A percentile compares a stretch with the other conserved stretches of the same genome.
These are phyloP conservation scores for Dioszegia hungarica DNA, from an alignment of 768 basidiomycete species.

Conservation along the genomic window DNA sequence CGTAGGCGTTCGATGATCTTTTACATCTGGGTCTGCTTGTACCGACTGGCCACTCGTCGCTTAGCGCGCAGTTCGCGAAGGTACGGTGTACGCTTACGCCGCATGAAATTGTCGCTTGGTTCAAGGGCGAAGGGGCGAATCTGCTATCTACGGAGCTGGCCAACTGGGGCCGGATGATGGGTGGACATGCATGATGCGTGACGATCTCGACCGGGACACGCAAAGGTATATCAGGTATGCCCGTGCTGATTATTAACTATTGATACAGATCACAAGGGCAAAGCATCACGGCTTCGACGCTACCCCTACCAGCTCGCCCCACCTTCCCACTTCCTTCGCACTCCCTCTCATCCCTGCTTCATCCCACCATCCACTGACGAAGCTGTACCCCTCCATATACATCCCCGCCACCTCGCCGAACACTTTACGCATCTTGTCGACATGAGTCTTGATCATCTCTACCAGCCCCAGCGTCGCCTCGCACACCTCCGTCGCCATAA, in stretches of 20 bases:
- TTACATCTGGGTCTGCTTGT: conserved; percentile 59
- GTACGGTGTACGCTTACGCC: conserved; percentile 65
- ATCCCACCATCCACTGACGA: conserved; percentile 37
- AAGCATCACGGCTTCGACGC: too few relatives aligned
- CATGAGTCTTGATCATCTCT: conserved; percentile 22
- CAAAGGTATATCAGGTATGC: too few relatives aligned
- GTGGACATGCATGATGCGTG: conserved; percentile 35
- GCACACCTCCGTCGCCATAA: conserved; percentile 3
- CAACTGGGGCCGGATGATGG: conserved; percentile 47
- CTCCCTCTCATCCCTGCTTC: conserved; percentile 28
- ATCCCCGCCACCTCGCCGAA: conserved; percentile 35
- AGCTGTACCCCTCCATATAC: conserved; percentile 36
- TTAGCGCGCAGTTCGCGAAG: conserved; percentile 67
- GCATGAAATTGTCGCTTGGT: conserved; percentile 55
- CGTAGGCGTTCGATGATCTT: conserved; percentile 73
- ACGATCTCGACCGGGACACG: too few relatives aligned
- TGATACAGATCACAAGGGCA: too few relatives aligned
- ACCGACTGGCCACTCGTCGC: conserved; percentile 49
- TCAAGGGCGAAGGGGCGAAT: conserved; percentile 43
- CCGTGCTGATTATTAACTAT: too few relatives aligned
- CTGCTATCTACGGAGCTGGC: conserved; percentile 41
- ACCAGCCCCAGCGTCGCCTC: conserved; percentile 15
- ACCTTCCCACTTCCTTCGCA: conserved; percentile 36
- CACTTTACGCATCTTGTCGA: conserved; percentile 38
- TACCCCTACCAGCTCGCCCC: conserved; percentile 25